Evolutionary conservation across 805 yeast species (phyloP), one percentile per base, ranked within the genome.

Genomic region (Debaryomyces castellii): DNA sequence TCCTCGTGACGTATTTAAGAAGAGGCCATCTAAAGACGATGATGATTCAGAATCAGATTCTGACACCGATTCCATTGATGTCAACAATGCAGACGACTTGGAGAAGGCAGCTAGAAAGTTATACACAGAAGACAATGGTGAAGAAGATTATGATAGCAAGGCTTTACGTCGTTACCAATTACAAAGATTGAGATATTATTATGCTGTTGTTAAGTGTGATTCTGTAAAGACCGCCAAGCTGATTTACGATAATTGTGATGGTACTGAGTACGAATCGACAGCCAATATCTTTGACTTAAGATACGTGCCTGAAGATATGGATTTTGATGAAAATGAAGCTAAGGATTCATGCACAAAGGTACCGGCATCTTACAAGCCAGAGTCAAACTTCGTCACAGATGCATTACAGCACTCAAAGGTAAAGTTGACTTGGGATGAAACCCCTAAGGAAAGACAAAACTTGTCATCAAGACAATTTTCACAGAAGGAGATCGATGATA

Each of bases 381-480:
- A 74, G 44, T 59, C 73, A 2, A 73, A 77, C 8, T 94, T 94
- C 64, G 87, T 88, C 24, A 94, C 99, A 3, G 97, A 89, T 67
- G 99, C 99, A 0, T 74, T 94, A 48, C 97, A 94, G 63, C 96
- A 90, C 61, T 91, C 98, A 12, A 94, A 91, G 59, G 99, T 94
- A 41, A 91, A 89, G 64, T 75, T 94, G 53, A 91, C 98, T 0
- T 94, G 99, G 99, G 99, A 94, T 66, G 98, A 92, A 69, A 95
- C 98, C 0, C 98, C 99, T 5, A 85, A 83, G 47, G 97, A 90
- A 58, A 80, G 99, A 59, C 64, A 81, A 14, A 81, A 85, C 47
- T 64, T 91, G 44, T 79, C 97, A 1, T 77, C 86, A 12, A 83
- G 85, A 54, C 89, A 90, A 5, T 92, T 94, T 63, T 82, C 89